phyloP scores from a whole-genome alignment of 2,329 filamentous ascomycete species.

The Aureobasidium sp. region DNA sequence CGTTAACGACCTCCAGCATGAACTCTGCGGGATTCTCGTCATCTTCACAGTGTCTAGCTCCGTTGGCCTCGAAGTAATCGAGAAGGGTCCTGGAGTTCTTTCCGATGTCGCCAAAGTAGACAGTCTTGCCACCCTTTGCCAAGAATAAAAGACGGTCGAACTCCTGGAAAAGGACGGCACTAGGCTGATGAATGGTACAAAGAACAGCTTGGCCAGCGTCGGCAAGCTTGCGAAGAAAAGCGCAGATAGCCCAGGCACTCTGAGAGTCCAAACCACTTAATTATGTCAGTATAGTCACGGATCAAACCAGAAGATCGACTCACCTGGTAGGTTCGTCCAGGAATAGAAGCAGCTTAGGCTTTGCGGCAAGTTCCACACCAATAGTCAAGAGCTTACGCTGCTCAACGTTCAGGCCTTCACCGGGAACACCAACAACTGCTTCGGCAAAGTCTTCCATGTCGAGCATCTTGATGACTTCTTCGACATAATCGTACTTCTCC shows the following conservation, averaged over 20 bases:
- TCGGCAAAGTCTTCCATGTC: slow-evolving; percentile 61
- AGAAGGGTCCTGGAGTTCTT: slow-evolving; percentile 66
- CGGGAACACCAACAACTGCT: slow-evolving; percentile 56
- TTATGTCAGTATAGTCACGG: background rate
- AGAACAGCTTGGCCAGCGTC: slow-evolving; percentile 80
- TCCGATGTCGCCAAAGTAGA: slow-evolving; percentile 83
- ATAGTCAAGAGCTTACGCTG: slow-evolving; percentile 62
- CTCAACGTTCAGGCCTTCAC: slow-evolving; percentile 56
- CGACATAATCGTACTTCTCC: slow-evolving; percentile 58
- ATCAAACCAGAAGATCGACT: background rate
- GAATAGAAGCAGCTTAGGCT: slow-evolving; percentile 69
- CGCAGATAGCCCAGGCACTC: slow-evolving; percentile 68
- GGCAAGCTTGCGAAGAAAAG: slow-evolving; percentile 69
- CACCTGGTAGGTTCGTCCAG: slow-evolving; percentile 65
- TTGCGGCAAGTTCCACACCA: slow-evolving; percentile 53
- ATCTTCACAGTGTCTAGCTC: slow-evolving; percentile 48
- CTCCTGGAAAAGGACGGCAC: slow-evolving; percentile 77
- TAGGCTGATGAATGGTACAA: slow-evolving; percentile 88
- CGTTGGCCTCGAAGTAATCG: slow-evolving; percentile 49
- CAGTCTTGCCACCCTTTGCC: slow-evolving; percentile 68
- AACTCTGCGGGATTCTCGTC: slow-evolving; percentile 67
- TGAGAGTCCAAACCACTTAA: slow-evolving; percentile 60
- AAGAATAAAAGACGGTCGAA: slow-evolving; percentile 78
- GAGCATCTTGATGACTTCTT: slow-evolving; percentile 57
- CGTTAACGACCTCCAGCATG: slow-evolving; percentile 51